Percentiles rank a stretch among this genome's conserved stretches.
Conservation (phyloP, 805 yeast species). For the Cyberlindnera euphorbiae region DNA sequence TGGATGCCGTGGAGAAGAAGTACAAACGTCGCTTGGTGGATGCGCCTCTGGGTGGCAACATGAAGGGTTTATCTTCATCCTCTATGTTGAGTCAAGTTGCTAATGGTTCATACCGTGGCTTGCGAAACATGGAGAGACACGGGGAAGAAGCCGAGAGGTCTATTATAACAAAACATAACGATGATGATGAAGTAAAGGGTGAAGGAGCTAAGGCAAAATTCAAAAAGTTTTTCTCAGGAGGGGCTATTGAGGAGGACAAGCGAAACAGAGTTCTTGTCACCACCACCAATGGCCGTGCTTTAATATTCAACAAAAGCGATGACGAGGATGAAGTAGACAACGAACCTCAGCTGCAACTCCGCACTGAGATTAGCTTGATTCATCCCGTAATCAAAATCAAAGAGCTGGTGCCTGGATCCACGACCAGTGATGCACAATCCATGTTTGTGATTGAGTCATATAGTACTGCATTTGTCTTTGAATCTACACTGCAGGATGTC, state of each 20-base stretch:
- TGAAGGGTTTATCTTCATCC: slow-evolving; percentile 32
- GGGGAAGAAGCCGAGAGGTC: slow-evolving; percentile 29
- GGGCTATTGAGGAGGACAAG: slow-evolving; percentile 30
- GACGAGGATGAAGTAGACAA: slow-evolving; percentile 4
- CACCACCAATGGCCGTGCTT: slow-evolving; percentile 59
- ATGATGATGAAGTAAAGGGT: slow-evolving; percentile 11
- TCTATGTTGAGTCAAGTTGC: slow-evolving; percentile 41
- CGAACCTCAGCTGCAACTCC: slow-evolving; percentile 33
- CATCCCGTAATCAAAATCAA: slow-evolving; percentile 51
- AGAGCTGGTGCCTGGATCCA: slow-evolving; percentile 45
- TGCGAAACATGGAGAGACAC: slow-evolving; percentile 30
- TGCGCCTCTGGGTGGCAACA: slow-evolving; percentile 46
- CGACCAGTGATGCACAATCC: slow-evolving; percentile 30
- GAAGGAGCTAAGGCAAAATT: slow-evolving; percentile 19
- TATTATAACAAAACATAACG: slow-evolving; percentile 20
- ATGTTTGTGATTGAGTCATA: slow-evolving; percentile 54
- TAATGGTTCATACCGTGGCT: slow-evolving; percentile 38
- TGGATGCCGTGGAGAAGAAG: slow-evolving; percentile 51
- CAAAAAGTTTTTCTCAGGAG: slow-evolving; percentile 21
- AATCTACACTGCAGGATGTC: slow-evolving; percentile 47
- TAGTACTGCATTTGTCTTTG: slow-evolving; percentile 51
- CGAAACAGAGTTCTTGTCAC: slow-evolving; percentile 49
- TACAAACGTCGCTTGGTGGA: slow-evolving; percentile 54
- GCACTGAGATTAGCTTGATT: slow-evolving; percentile 50
- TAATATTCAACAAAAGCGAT: slow-evolving; percentile 40